Conservation (phyloP, 768 basidiomycete genomes). For the Serendipita sp. region DNA sequence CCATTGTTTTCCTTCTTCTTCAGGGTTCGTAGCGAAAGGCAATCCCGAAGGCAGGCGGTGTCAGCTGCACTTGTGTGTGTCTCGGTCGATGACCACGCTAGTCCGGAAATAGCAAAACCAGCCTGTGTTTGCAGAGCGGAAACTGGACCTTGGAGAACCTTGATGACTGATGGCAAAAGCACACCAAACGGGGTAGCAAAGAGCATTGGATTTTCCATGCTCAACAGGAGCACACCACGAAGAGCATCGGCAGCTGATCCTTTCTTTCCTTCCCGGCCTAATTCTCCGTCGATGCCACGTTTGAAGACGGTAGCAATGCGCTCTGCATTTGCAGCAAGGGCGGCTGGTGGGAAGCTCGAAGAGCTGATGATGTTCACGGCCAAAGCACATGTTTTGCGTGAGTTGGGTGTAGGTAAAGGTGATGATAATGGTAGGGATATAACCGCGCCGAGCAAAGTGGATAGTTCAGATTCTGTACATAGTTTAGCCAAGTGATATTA, state of each 20-base stretch:
- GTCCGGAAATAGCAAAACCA: conserved; percentile 17
- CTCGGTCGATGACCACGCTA: conserved; percentile 46
- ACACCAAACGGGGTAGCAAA: conserved; percentile 18
- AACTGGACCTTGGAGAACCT: conserved; percentile 28
- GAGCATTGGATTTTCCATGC: neutral
- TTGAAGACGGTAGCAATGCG: conserved; percentile 56
- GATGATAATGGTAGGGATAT: conserved; percentile 58
- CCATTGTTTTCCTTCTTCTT: neutral
- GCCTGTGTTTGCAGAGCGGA: neutral
- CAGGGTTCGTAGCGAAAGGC: neutral
- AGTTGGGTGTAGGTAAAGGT: conserved; percentile 61
- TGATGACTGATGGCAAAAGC: conserved; percentile 52
- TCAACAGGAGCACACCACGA: conserved; percentile 32
- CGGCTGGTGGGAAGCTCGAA: conserved; percentile 46
- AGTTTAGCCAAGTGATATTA: conserved; percentile 5
- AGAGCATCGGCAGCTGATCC: conserved; percentile 64
- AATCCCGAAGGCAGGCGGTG: neutral
- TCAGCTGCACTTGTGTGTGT: conserved; percentile 19
- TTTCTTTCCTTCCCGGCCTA: conserved; percentile 82
- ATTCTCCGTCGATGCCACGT: conserved; percentile 66
- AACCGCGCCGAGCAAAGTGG: conserved; percentile 41
- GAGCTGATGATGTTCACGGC: conserved; percentile 59
- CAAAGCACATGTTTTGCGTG: conserved; percentile 71
- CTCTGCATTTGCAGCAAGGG: conserved; percentile 46
- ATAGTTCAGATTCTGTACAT: conserved; percentile 39